Evolutionary conservation across 495 filamentous ascomycete genomes (phyloP).

Genomic region (Penicillium roqueforti): DNA sequence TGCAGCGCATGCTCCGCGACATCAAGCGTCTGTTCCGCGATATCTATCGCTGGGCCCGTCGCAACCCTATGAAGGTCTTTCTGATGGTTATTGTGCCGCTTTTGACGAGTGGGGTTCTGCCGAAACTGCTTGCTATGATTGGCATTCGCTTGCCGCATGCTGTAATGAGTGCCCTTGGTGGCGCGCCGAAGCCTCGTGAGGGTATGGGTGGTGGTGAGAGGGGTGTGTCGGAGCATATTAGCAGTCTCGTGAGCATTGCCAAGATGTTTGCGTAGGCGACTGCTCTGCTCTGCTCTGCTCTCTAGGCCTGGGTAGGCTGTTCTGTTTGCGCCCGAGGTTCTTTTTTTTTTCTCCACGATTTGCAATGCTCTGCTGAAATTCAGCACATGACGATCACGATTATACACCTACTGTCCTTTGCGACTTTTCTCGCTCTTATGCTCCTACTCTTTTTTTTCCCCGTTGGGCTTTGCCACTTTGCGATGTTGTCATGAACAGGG

Average conservation of each 20-base stretch:
- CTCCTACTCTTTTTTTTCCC: not conserved
- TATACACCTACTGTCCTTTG: conserved; percentile 9
- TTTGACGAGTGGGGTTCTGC: conserved; percentile 73
- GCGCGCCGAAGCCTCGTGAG: conserved; percentile 33
- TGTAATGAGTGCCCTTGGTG: conserved; percentile 53
- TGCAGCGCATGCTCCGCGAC: conserved; percentile 62
- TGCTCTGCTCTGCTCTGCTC: too few species aligned
- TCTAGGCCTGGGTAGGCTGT: not conserved
- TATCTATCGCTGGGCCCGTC: conserved; percentile 68
- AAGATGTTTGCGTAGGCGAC: conserved; percentile 61
- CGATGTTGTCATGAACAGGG: conserved; percentile 11
- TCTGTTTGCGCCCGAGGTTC: not conserved
- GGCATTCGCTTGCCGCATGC: conserved; percentile 66
- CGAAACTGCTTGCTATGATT: conserved; percentile 65
- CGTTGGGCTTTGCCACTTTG: not conserved
- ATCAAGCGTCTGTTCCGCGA: conserved; percentile 71
- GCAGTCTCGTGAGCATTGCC: conserved; percentile 52
- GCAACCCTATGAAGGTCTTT: conserved; percentile 78
- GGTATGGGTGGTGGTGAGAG: conserved; percentile 16
- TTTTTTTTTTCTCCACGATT: not conserved
- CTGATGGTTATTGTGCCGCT: conserved; percentile 82
- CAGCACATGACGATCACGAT: conserved; percentile 19
- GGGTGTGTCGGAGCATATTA: conserved; percentile 41
- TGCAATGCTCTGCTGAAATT: not conserved
- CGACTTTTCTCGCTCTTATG: not conserved